Percentiles rank a stretch among this genome's conserved stretches.
Evolutionary conservation across 495 filamentous ascomycete genomes (phyloP).

Genomic region (Coniosporium apollinis): DNA sequence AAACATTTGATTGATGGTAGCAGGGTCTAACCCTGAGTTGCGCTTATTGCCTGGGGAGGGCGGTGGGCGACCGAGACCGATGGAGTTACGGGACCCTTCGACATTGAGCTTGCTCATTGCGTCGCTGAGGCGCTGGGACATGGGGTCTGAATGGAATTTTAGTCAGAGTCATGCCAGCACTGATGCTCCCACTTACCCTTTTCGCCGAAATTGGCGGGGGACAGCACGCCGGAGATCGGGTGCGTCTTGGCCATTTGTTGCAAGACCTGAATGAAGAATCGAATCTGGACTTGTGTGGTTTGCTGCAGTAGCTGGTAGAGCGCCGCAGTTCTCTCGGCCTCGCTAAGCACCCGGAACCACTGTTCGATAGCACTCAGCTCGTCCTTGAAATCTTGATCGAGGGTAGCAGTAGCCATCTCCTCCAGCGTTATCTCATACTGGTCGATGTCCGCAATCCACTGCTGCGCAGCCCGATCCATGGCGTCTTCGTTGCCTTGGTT

Average conservation of each 20-base stretch:
- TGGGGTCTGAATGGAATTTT: conserved; percentile 50
- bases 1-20: conserved; percentile 97
- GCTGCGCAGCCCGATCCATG: conserved; percentile 83
- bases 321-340: conserved; percentile 89
- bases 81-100: conserved; percentile 70
- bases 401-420: conserved; percentile 94
- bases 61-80: conserved; percentile 50
- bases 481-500: conserved; percentile 64
- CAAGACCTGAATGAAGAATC: conserved; percentile 96
- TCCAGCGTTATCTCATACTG: conserved; percentile 94
- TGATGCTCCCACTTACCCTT: conserved; percentile 47
- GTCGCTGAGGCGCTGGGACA: conserved; percentile 91
- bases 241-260: conserved; percentile 98
- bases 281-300: conserved; percentile 95
- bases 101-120: conserved; percentile 92
- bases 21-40: conserved; percentile 80
- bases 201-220: conserved; percentile 84
- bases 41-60: conserved; percentile 66
- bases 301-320: conserved; percentile 92
- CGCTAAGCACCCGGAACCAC: conserved; percentile 95
- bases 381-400: conserved; percentile 99
- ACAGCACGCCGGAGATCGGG: conserved; percentile 91
- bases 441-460: conserved; percentile 98
- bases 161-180: conserved; percentile 5
- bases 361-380: conserved; percentile 97